Evolutionary conservation across 2,329 filamentous ascomycete species (phyloP), one percentile per base, ranked within the genome.

Genomic region (Orbilia quercus): DNA sequence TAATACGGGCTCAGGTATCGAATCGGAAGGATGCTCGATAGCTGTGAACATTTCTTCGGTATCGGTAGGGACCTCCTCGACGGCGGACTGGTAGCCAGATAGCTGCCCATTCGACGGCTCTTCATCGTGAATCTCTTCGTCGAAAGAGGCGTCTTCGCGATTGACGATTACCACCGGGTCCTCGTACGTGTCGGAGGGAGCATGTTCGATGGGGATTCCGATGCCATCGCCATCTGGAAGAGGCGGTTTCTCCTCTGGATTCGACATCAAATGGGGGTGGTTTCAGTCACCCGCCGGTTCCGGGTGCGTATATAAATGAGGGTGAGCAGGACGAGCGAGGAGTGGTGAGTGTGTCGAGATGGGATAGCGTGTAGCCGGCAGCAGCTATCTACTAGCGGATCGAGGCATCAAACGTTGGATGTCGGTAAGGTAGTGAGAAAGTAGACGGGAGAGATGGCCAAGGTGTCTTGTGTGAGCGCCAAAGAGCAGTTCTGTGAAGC

Each of bases 261-360:
- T 58, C 51, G 67, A 59, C 67, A 72, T 72, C 53, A 67, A 53
- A 51, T 44, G 55, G 42, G 36, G n/a, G n/a, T n/a, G n/a, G n/a
- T n/a, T 31, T 31, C 28, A 31, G 5, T 60, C 25, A 53, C 64
- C 64, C 64, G 64, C 55, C 48, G 48, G 47, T 69, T 69, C 64
- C 64, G 55, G 50, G 55, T 20, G 36, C 50, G n/a, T n/a, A n/a
- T n/a, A 45, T 48, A 40, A 50, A 45, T 12, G 36, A 36, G 16
- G 31, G 22, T 7, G 34, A 34, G 45, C 1, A 22, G 34, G 16
- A 2, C 9, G 20, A 23, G 7, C 3, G 31, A 22, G 18, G 34
- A 1, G n/a, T 42, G 22, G n/a, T n/a, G 34, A 44, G 44, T 42
- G 57, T 45, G n/a, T n/a, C n/a, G 36, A 22, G 59, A 18, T 28